Base-by-base conservation (phyloP, 768 basidiomycete genomes). In the Agrocybe pediades region DNA sequence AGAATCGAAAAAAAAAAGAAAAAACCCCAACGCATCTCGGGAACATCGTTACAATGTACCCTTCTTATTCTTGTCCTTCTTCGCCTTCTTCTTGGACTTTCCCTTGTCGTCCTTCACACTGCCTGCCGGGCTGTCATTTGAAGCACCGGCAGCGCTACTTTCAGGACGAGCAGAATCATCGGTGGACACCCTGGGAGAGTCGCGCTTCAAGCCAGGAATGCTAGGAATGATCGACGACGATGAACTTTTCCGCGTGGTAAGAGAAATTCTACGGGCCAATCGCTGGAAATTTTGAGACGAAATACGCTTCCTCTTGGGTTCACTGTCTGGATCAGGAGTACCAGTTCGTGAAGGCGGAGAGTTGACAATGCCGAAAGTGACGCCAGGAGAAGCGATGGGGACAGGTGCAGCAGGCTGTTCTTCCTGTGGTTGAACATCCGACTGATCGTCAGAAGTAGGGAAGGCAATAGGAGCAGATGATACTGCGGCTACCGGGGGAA, bases 211-310 rank as follows among this genome's bases (percentile, higher is more conserved):
- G n/a, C 78, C 78, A 46, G 82, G 79, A 49, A 83, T 74, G 29
- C 70, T 66, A 49, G 73, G 68, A 29, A 80, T 72, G 23, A 82
- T 78, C 7, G 77, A 79, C 16, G 80, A 74, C 9, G 76, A 71
- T 20, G 77, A 80, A 30, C 79, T 81, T 57, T 85, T 80, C 42
- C 81, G 78, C 0, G 85, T 80, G 24, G 75, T 80, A 41, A 89
- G 68, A 9, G 90, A 91, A 51, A 93, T 86, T 56, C 83, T 77
- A 55, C 89, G 76, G 15, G 90, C 91, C 30, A 93, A 65, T 16
- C 89, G 81, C 66, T 91, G 89, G 76, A 94, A 90, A 63, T 92
- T 92, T 66, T 94, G 91, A 23, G 89, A 88, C 8, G 89, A 86
- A 53, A 89, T 90, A 17, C 89, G 82, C 65, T 87, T 90, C 56